These are phyloP conservation scores for Globisporangium acanthophoron DNA, from an alignment of 352 stramenopile species.

Conservation along the genomic window DNA sequence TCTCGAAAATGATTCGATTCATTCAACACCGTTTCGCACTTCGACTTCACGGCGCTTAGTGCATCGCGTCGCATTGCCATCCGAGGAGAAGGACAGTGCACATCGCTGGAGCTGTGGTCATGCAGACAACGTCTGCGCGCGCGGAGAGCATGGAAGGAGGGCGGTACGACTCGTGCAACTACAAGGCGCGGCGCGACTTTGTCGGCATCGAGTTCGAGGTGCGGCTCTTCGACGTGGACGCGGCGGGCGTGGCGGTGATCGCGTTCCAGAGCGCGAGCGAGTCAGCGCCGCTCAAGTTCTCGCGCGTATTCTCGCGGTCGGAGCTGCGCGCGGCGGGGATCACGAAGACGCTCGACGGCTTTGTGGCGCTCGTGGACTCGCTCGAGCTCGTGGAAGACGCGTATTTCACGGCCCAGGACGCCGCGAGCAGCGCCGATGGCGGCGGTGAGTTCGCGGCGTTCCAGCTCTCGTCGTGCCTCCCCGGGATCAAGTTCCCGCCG, in stretches of 20 bases:
- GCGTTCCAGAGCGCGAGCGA: constrained; percentile 31
- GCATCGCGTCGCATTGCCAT: too few species aligned
- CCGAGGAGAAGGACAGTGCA: too few species aligned
- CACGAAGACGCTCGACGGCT: constrained; percentile 53
- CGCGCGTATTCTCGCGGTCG: constrained; percentile 43
- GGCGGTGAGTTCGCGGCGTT: constrained; percentile 40
- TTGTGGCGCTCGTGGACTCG: constrained; percentile 52
- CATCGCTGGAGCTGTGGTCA: background rate
- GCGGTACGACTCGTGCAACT: constrained; percentile 47
- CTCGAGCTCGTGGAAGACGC: constrained; percentile 63
- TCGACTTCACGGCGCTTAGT: too few species aligned
- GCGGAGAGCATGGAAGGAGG: constrained; percentile 3
- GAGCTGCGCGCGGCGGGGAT: constrained; percentile 48
- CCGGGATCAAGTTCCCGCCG: constrained; percentile 43
- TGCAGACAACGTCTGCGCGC: too few species aligned
- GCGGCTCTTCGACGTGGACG: constrained; percentile 67
- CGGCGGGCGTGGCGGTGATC: constrained; percentile 53
- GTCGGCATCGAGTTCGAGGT: constrained; percentile 64
- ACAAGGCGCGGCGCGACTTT: constrained; percentile 56
- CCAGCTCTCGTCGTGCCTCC: constrained; percentile 58
- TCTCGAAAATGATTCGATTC: too few species aligned
- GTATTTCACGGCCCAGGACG: constrained; percentile 53
- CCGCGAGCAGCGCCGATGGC: constrained; percentile 11
- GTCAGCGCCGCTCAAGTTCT: constrained; percentile 47
- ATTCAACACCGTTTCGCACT: too few species aligned